phyloP scores from a whole-genome alignment of 495 filamentous ascomycete genomes.

The Neurospora sp. region DNA sequence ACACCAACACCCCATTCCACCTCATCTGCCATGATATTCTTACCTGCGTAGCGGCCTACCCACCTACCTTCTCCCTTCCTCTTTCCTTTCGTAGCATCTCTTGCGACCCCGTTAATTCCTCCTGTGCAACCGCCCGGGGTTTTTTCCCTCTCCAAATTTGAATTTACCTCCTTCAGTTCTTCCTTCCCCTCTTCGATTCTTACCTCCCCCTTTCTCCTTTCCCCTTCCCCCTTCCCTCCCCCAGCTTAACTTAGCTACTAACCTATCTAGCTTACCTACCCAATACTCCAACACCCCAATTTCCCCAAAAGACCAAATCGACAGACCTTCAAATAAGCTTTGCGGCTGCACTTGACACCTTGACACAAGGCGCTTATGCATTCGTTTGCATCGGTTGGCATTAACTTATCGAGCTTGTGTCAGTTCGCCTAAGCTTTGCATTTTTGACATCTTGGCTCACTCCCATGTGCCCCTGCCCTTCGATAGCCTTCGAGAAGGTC shows the following conservation, averaged over 20 bases:
- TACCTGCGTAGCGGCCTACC: neutral
- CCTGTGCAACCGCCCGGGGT: neutral
- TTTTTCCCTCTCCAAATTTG: neutral
- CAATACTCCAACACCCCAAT: neutral
- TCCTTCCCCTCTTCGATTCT: neutral
- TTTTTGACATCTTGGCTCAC: neutral
- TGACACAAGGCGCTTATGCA: neutral
- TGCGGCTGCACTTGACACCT: neutral
- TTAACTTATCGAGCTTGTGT: neutral
- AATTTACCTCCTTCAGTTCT: neutral
- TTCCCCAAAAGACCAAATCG: neutral
- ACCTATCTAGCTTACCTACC: neutral
- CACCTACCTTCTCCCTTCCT: neutral
- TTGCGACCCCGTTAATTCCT: neutral
- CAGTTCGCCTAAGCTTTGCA: neutral
- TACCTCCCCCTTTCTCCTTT: too few species aligned
- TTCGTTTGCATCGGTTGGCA: neutral
- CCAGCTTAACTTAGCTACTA: neutral
- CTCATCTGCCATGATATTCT: neutral
- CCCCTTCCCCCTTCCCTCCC: neutral
- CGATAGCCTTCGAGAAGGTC: neutral
- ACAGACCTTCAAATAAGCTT: neutral
- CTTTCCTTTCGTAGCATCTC: neutral
- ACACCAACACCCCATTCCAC: neutral
- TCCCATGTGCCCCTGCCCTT: neutral